phyloP scores from a whole-genome alignment of 164 flowering plant genomes.

The Stephania yunnanensis region DNA sequence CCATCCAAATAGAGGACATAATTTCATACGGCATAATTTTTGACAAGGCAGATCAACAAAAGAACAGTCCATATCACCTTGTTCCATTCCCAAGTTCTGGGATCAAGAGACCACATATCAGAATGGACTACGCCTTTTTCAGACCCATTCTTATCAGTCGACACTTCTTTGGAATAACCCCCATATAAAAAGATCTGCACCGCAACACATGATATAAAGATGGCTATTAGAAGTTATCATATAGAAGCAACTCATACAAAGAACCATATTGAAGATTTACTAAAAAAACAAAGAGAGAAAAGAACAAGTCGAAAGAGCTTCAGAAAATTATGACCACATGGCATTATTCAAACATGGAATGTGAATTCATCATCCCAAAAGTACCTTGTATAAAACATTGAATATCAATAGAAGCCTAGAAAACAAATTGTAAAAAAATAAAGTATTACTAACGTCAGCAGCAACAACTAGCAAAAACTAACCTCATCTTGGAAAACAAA shows the following conservation, averaged over 20 bases:
- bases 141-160: constrained; percentile 64
- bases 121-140: constrained; percentile 94
- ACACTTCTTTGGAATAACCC: constrained; percentile 87
- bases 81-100: constrained; percentile 97
- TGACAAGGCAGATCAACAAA: too few species aligned
- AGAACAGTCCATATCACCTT: constrained; percentile 41
- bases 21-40: too few species aligned
- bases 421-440: background rate
- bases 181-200: constrained; percentile 85
- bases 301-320: background rate
- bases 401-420: background rate
- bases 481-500: constrained; percentile 95
- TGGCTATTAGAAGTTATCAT: background rate
- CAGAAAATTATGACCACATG: background rate
- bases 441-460: background rate
- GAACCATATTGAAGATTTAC: background rate
- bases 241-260: background rate
- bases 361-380: background rate
- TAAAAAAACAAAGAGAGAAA: background rate
- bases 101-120: constrained; percentile 97
- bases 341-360: background rate
- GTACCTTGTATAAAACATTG: background rate
- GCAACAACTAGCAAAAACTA: background rate
- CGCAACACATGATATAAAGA: constrained; percentile 6
- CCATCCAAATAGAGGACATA: too few species aligned